Conservation (phyloP, 2,329 filamentous ascomycete species). For the Rhinocladiella mackenziei region DNA sequence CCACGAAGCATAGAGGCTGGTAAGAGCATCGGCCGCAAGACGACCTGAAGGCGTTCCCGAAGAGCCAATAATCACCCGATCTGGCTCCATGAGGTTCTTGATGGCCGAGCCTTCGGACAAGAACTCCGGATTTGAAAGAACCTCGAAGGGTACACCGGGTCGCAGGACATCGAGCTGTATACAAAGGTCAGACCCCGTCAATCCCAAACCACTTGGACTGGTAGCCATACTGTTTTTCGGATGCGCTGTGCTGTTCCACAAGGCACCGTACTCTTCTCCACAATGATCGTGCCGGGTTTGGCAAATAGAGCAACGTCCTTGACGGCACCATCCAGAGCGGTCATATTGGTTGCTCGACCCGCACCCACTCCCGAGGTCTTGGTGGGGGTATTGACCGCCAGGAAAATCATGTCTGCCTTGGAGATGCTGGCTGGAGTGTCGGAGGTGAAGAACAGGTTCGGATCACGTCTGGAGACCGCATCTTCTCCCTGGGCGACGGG, state of each 20-base stretch:
- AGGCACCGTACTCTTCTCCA: conserved; percentile 78
- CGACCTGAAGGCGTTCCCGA: conserved; percentile 57
- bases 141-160: conserved; percentile 58
- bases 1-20: conserved; percentile 67
- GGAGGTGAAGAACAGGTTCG: conserved; percentile 71
- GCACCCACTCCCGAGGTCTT: conserved; percentile 67
- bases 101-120: conserved; percentile 74
- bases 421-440: conserved; percentile 59
- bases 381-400: conserved; percentile 76
- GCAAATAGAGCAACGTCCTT: conserved; percentile 64
- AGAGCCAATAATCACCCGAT: conserved; percentile 72
- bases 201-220: background rate
- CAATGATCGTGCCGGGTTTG: conserved; percentile 65
- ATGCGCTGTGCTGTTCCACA: conserved; percentile 69
- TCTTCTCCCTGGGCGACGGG: conserved; percentile 6
- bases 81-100: conserved; percentile 64
- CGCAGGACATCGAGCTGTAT: conserved; percentile 15
- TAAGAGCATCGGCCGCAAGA: conserved; percentile 60
- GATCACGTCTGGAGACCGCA: conserved; percentile 45
- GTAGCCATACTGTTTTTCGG: conserved; percentile 56
- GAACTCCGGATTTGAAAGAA: conserved; percentile 79
- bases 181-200: background rate
- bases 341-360: conserved; percentile 68
- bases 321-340: conserved; percentile 66
- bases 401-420: conserved; percentile 68